phyloP scores from a whole-genome alignment of 306 rosid genomes.

The Clitoria ternatea region DNA sequence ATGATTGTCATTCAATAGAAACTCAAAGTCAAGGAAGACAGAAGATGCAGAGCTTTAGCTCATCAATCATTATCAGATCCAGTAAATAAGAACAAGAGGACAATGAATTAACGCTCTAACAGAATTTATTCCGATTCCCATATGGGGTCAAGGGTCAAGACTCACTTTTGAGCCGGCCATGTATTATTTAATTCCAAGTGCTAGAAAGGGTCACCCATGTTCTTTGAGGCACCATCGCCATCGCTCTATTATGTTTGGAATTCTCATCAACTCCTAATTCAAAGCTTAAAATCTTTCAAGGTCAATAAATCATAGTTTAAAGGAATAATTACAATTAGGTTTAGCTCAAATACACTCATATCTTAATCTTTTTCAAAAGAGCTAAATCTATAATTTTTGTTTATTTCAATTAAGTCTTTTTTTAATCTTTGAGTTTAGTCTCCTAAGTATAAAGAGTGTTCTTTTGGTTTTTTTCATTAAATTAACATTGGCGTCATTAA shows the following conservation, averaged over 20 bases:
- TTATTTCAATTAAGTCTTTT: too few relatives aligned
- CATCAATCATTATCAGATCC: constrained; percentile 11
- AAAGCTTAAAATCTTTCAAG: too few relatives aligned
- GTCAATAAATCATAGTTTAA: background rate
- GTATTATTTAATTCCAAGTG: background rate
- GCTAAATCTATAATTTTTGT: too few relatives aligned
- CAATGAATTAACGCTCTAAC: constrained; percentile 11
- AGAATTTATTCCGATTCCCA: constrained; percentile 23
- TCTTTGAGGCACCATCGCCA: background rate
- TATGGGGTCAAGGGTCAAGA: background rate
- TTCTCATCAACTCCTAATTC: too few relatives aligned
- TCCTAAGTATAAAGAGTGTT: too few relatives aligned
- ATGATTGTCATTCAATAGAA: constrained; percentile 5
- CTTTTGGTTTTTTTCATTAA: too few relatives aligned
- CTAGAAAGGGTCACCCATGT: background rate
- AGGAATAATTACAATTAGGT: too few relatives aligned
- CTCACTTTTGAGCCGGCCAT: constrained; percentile 22
- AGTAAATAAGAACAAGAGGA: constrained; percentile 3
- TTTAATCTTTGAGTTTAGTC: too few relatives aligned
- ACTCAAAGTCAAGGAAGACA: background rate
- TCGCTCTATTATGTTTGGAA: too few relatives aligned
- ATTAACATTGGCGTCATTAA: too few relatives aligned
- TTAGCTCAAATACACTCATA: too few relatives aligned
- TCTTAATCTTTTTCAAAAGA: too few relatives aligned
- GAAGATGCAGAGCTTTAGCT: background rate